Percentiles rank a stretch among this genome's conserved stretches.
Evolutionary conservation across 2,329 filamentous ascomycete species (phyloP).

Genomic region (Calonectria hongkongensis): DNA sequence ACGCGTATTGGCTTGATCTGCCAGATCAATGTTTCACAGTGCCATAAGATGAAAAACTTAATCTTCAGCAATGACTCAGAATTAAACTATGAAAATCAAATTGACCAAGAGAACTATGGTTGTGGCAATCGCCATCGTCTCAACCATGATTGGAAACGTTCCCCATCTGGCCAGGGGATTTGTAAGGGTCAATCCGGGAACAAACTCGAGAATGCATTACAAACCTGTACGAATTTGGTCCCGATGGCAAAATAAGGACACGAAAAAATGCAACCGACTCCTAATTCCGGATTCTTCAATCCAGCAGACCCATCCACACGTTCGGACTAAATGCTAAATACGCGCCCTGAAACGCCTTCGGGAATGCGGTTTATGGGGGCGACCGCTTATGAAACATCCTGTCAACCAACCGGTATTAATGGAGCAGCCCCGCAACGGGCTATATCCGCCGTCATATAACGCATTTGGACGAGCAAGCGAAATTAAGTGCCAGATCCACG

Average conservation of each 20-base stretch:
- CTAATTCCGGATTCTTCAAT: neutral
- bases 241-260: neutral
- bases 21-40: too few species aligned
- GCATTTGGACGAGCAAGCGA: constrained; percentile 27
- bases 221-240: neutral
- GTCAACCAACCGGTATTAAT: neutral
- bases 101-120: too few species aligned
- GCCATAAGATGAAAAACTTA: too few species aligned
- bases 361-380: constrained; percentile 24
- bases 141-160: too few species aligned
- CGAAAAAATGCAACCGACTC: neutral
- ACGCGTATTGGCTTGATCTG: too few species aligned
- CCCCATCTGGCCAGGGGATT: neutral
- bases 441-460: constrained; percentile 19
- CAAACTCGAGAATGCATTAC: neutral
- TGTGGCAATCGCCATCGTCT: too few species aligned
- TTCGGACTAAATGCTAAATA: neutral
- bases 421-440: neutral
- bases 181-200: neutral
- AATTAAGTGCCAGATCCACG: constrained; percentile 32
- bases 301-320: neutral
- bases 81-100: too few species aligned
- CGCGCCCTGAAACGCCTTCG: constrained; percentile 23
- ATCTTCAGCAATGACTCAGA: too few species aligned
- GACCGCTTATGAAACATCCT: neutral